Percentiles rank a stretch among this genome's conserved stretches.
phyloP scores from a whole-genome alignment of 495 filamentous ascomycete species.

The Aspergillus leporis region DNA sequence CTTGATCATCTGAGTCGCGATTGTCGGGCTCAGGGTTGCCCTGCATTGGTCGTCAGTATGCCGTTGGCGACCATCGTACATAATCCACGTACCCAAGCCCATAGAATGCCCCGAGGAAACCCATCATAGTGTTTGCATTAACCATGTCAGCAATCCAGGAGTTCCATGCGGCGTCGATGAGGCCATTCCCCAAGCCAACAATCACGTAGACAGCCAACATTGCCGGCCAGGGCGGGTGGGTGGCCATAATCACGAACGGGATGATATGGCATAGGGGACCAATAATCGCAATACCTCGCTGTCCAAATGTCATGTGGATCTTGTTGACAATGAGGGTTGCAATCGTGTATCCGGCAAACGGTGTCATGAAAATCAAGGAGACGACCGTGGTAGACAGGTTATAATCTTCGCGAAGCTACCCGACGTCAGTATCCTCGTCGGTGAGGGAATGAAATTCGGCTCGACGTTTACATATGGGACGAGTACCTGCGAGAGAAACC shows the following conservation, averaged over 20 bases:
- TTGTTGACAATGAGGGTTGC: conserved; percentile 52
- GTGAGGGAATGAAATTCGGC: conserved; percentile 11
- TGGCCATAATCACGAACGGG: conserved; percentile 51
- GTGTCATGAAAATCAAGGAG: conserved; percentile 57
- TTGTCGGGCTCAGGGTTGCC: too few species aligned
- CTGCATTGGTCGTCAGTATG: too few species aligned
- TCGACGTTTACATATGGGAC: conserved; percentile 45
- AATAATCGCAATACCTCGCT: conserved; percentile 68
- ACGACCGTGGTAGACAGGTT: conserved; percentile 49
- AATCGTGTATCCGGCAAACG: conserved; percentile 52
- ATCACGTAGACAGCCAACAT: conserved; percentile 52
- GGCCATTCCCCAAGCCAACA: conserved; percentile 55
- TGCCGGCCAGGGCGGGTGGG: conserved; percentile 55
- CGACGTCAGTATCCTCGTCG: conserved; percentile 10
- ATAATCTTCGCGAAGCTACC: conserved; percentile 54
- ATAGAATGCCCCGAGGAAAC: too few species aligned
- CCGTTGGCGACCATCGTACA: too few species aligned
- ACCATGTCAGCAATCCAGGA: conserved; percentile 58
- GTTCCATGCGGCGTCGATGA: conserved; percentile 59
- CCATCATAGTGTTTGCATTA: conserved; percentile 51
- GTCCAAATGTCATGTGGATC: conserved; percentile 59
- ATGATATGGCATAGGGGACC: conserved; percentile 59
- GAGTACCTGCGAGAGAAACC: conserved; percentile 48
- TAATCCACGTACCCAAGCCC: too few species aligned
- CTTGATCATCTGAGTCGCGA: too few species aligned